Evolutionary conservation across 2,329 filamentous ascomycete genomes (phyloP).

Genomic region (Bretziella fagacearum): DNA sequence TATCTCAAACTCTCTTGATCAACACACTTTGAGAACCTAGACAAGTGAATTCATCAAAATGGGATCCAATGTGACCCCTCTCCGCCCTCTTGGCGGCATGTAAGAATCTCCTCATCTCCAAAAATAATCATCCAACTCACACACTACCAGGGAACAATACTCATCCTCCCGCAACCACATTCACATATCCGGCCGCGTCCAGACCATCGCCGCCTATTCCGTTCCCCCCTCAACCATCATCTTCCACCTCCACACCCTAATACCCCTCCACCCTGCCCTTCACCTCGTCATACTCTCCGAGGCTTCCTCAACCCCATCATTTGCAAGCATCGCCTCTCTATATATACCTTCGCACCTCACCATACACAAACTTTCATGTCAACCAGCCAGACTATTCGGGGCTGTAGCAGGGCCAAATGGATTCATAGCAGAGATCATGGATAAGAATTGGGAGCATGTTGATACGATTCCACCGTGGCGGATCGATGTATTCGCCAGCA

Average conservation of each 20-base stretch:
- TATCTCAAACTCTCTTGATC: no score
- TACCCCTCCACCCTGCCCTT: neutral
- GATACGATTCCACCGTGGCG: slow-evolving; percentile 31
- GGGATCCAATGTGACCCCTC: neutral
- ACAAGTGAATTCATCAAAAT: neutral
- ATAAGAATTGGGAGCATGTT: slow-evolving; percentile 26
- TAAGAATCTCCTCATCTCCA: neutral
- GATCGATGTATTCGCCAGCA: slow-evolving; percentile 23
- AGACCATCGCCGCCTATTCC: slow-evolving; percentile 29
- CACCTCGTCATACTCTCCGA: slow-evolving; percentile 27
- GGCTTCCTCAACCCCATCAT: slow-evolving; percentile 24
- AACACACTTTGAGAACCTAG: neutral
- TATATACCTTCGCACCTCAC: no score
- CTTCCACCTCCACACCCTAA: slow-evolving; percentile 19
- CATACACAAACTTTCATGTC: slow-evolving; percentile 18
- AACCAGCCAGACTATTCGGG: neutral
- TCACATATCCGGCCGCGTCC: slow-evolving; percentile 31
- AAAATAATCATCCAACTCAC: neutral
- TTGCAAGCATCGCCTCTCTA: no score
- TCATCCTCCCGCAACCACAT: slow-evolving; percentile 30
- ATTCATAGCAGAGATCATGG: slow-evolving; percentile 19
- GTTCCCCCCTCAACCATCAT: slow-evolving; percentile 15
- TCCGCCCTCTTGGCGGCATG: slow-evolving; percentile 10
- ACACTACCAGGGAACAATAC: slow-evolving; percentile 25
- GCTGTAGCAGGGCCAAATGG: neutral